Percentiles rank a stretch among this genome's conserved stretches.
phyloP scores from a whole-genome alignment of 352 stramenopile species.

The Nothophytophthora sp. region DNA sequence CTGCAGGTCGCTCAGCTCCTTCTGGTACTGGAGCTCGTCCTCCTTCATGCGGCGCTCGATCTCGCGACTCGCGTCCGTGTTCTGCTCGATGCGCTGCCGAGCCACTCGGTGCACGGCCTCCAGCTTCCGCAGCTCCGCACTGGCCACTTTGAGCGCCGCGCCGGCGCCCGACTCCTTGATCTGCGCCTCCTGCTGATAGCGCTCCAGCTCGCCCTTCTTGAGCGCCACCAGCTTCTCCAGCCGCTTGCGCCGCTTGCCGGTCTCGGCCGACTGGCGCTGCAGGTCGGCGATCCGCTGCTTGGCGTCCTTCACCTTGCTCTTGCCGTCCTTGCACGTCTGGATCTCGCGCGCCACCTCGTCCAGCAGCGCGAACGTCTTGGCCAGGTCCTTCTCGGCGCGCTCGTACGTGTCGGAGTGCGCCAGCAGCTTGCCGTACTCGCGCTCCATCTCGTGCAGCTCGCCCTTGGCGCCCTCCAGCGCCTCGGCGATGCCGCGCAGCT shows the following conservation, averaged over 20 bases:
- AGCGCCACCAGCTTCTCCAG: conserved; percentile 71
- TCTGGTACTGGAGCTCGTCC: conserved; percentile 62
- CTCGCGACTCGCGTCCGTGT: conserved; percentile 53
- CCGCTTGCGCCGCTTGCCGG: conserved; percentile 66
- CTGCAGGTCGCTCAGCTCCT: conserved; percentile 62
- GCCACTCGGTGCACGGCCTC: conserved; percentile 47
- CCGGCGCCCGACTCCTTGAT: conserved; percentile 63
- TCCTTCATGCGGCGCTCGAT: conserved; percentile 71
- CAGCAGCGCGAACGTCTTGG: conserved; percentile 64
- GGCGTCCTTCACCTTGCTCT: conserved; percentile 68
- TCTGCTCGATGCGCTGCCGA: conserved; percentile 53
- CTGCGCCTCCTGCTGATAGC: conserved; percentile 63
- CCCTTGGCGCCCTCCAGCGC: conserved; percentile 76
- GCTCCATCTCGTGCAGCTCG: conserved; percentile 66
- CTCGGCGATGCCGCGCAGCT: conserved; percentile 55
- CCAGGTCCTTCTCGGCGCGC: conserved; percentile 67
- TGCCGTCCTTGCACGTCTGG: conserved; percentile 64
- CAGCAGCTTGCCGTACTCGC: conserved; percentile 53
- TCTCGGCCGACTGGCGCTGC: conserved; percentile 43
- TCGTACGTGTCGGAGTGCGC: conserved; percentile 69
- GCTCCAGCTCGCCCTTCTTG: conserved; percentile 68
- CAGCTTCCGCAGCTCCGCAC: conserved; percentile 57
- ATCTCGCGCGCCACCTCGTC: conserved; percentile 67
- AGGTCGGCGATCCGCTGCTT: conserved; percentile 58
- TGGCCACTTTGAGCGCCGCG: conserved; percentile 51